These are phyloP conservation scores for Cladophialophora chaetospira DNA, from an alignment of 2,329 filamentous ascomycete genomes.

Conservation along the genomic window DNA sequence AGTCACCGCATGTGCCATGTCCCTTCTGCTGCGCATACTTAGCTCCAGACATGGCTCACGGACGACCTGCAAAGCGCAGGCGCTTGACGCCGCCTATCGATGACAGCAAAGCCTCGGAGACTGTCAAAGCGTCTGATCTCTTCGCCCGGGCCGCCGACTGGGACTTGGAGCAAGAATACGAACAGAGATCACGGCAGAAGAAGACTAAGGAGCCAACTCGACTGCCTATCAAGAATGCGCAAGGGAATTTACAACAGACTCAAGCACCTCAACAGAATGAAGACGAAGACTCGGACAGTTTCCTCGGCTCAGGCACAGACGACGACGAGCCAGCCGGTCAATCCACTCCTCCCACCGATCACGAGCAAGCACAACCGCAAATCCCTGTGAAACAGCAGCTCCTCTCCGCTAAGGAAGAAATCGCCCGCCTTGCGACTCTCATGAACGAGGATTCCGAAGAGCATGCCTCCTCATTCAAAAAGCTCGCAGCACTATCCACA, in stretches of 20 bases:
- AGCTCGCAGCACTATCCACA: constrained; percentile 70
- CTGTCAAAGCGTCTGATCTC: constrained; percentile 54
- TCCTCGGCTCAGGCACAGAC: constrained; percentile 63
- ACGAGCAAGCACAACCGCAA: constrained; percentile 58
- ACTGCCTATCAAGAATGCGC: constrained; percentile 82
- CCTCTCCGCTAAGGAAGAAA: constrained; percentile 82
- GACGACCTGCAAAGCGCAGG: constrained; percentile 52
- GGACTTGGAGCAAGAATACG: constrained; percentile 92
- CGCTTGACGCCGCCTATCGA: constrained; percentile 52
- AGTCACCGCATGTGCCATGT: too few relatives aligned
- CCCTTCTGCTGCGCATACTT: background rate
- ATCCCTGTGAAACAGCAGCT: constrained; percentile 79
- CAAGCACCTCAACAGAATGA: constrained; percentile 40
- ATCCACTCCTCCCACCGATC: constrained; percentile 40
- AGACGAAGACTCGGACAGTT: constrained; percentile 60
- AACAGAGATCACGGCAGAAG: constrained; percentile 76
- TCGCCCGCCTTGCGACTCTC: constrained; percentile 76
- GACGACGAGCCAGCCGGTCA: constrained; percentile 56
- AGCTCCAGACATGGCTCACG: constrained; percentile 44
- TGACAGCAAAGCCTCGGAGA: constrained; percentile 37
- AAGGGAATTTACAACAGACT: constrained; percentile 69
- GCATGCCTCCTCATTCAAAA: constrained; percentile 76
- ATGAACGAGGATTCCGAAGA: constrained; percentile 95
- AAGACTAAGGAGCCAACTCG: constrained; percentile 73
- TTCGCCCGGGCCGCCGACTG: constrained; percentile 76